Conservation (phyloP, 495 filamentous ascomycete genomes). For the Penicillium ucsense region DNA sequence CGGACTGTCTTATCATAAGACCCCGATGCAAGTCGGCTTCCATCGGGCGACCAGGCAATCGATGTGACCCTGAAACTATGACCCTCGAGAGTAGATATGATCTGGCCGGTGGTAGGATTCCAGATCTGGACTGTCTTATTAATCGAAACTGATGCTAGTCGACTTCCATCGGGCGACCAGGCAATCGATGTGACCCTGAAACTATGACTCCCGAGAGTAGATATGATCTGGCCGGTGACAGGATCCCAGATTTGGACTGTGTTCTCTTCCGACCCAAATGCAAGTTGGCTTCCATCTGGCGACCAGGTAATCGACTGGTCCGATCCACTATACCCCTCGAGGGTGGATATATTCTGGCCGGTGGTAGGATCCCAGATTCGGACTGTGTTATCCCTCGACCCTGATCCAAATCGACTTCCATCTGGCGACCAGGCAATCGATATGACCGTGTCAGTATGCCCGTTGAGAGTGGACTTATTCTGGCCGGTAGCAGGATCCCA, state of each 20-base stretch:
- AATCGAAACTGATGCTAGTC: constrained; percentile 2
- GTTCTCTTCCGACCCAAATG: background rate
- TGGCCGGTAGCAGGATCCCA: too few relatives aligned
- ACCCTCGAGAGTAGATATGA: background rate
- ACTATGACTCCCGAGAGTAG: constrained; percentile 6
- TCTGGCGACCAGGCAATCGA: too few relatives aligned
- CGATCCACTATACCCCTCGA: background rate
- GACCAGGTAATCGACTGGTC: background rate
- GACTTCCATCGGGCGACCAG: constrained; percentile 3
- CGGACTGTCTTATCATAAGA: background rate
- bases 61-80: constrained; percentile 1
- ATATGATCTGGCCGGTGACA: background rate
- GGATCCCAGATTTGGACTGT: constrained; percentile 2
- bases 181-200: background rate
- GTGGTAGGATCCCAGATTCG: constrained; percentile 3
- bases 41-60: constrained; percentile 8
- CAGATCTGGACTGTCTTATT: constrained; percentile 4
- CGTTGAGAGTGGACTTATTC: too few relatives aligned
- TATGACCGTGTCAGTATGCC: too few relatives aligned
- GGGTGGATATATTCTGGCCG: too few relatives aligned
- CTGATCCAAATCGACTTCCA: too few relatives aligned
- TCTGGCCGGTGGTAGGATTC: constrained; percentile 1
- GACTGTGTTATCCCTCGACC: too few relatives aligned
- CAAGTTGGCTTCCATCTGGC: background rate
- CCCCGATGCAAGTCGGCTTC: constrained; percentile 7